Base-by-base conservation (phyloP, 2,329 filamentous ascomycete genomes). In the Claviceps pazoutovae region DNA sequence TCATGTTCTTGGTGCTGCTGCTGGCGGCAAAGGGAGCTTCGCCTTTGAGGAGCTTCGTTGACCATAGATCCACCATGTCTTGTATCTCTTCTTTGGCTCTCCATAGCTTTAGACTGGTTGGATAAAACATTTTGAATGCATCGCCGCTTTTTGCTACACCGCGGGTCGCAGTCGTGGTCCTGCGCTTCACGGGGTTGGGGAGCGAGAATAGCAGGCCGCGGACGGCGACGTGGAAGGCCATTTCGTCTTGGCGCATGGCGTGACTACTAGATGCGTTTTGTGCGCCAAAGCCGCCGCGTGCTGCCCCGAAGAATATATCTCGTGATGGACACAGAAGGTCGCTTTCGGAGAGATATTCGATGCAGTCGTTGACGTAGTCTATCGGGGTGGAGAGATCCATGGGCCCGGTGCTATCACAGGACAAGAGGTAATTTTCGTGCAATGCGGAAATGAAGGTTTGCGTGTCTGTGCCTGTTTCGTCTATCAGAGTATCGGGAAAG, bases 371-470 rank as follows among this genome's bases (percentile, higher is more conserved):
- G 53, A 95, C 72, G 56, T 84, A 84, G 59, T 93, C 87, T 34
- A 90, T 75, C 1, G 89, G 83, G 0, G 76, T 80, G 21, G 77
- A 65, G 4, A 73, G 61, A 59, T 78, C 77, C 55, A 68, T 65
- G 0, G 71, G 70, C 0, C 70, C 69, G 2, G 68, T 71, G 46
- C 72, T 72, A 57, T 84, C 80, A 62, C 91, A 97, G 0, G 93
- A 97, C 1, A 89, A 73, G 1, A 84, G 76, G 59, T 95, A 97
- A 62, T 98, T 98, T 62, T 98, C 93, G 63, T 97, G 91, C 0
- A 97, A 71, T 3, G 89, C 87, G 4, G 88, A 86, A 48, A 95
- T 79, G 61, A 96, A 96, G 0, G 90, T 96, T 53, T 86, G 81
- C 0, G 84, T 88, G 61, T 98, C 93, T 0, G 93, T 95, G 1